Percentiles rank a stretch among this genome's conserved stretches.
phyloP scores from a whole-genome alignment of 306 rosid genomes.

The Oemleria cerasiformis region DNA sequence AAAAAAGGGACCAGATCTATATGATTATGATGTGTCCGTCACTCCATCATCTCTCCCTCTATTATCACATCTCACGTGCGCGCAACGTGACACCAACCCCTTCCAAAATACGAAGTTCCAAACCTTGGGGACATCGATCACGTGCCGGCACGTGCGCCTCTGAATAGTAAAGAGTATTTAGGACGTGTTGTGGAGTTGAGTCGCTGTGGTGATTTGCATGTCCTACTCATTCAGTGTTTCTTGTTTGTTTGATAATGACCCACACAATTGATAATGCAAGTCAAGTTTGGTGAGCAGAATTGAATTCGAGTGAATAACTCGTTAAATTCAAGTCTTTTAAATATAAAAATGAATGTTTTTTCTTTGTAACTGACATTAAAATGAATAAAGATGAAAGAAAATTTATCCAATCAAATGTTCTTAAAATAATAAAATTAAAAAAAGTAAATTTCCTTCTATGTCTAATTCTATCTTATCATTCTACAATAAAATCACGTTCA shows the following conservation, averaged over 20 bases:
- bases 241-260: neutral
- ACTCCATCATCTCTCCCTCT: neutral
- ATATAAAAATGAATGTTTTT: too few species aligned
- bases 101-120: neutral
- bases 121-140: neutral
- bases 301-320: too few species aligned
- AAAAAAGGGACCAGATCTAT: constrained; percentile 2
- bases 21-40: neutral
- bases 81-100: constrained; percentile 9
- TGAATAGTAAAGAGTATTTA: neutral
- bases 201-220: neutral
- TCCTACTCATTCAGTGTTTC: neutral
- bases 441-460: too few species aligned
- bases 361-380: too few species aligned
- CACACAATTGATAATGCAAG: too few species aligned
- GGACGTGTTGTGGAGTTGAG: neutral
- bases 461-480: too few species aligned
- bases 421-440: too few species aligned
- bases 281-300: too few species aligned
- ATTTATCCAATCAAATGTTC: too few species aligned
- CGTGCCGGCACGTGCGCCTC: constrained; percentile 10
- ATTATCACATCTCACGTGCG: constrained; percentile 25
- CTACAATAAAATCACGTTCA: too few species aligned
- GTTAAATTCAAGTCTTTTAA: too few species aligned
- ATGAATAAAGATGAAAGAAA: too few species aligned